phyloP scores from a whole-genome alignment of 2,329 filamentous ascomycete species.

The Corynespora cassiicola region DNA sequence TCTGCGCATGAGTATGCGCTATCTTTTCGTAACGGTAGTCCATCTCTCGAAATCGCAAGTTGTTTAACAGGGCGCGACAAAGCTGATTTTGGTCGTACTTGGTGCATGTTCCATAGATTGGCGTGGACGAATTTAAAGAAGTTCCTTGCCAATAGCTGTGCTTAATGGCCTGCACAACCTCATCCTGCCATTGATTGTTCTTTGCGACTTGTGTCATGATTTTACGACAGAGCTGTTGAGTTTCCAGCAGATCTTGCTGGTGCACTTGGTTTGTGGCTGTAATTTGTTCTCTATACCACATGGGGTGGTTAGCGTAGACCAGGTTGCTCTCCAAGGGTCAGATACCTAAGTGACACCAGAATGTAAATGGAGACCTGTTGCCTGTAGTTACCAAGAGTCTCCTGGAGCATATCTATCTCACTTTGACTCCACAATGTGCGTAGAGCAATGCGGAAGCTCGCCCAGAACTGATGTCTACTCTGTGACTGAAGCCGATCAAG shows the following conservation, averaged over 20 bases:
- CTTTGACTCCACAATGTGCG: slow-evolving; percentile 9
- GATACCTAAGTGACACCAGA: slow-evolving; percentile 3
- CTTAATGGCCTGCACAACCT: slow-evolving; percentile 1
- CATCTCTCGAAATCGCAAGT: slow-evolving; percentile 4
- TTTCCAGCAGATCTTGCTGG: not conserved
- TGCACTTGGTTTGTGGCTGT: not conserved
- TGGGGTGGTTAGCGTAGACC: not conserved
- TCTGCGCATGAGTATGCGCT: slow-evolving; percentile 7
- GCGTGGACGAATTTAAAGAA: too few species aligned
- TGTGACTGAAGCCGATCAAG: not conserved
- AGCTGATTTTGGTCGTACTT: not conserved
- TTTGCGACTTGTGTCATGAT: not conserved
- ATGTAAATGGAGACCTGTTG: slow-evolving; percentile 14
- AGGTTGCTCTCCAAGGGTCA: not conserved
- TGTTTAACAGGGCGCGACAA: not conserved
- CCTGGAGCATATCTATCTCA: slow-evolving; percentile 4
- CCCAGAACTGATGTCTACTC: slow-evolving; percentile 4
- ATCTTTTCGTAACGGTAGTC: slow-evolving; percentile 11
- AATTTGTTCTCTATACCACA: slow-evolving; percentile 2
- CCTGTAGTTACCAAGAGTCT: slow-evolving; percentile 10
- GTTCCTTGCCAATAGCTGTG: not conserved
- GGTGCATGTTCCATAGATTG: not conserved
- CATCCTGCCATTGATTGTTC: not conserved
- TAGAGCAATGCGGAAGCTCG: slow-evolving; percentile 9
- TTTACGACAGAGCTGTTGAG: not conserved